phyloP scores from a whole-genome alignment of 768 basidiomycete species.

The Termitomyces sp. region DNA sequence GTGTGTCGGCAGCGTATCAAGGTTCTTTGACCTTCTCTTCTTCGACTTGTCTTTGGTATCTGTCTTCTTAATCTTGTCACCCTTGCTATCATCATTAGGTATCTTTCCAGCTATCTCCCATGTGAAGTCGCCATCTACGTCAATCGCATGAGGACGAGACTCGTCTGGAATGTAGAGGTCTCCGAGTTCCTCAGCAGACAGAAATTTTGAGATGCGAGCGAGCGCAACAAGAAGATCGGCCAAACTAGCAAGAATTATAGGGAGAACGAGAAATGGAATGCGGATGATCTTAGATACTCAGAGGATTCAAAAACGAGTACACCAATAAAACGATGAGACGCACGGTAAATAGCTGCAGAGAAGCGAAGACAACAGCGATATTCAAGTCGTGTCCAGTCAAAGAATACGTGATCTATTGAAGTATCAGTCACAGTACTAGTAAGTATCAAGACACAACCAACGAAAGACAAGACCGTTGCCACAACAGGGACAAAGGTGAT shows the following conservation, averaged over 20 bases:
- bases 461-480: constrained; percentile 46
- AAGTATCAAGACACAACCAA: constrained; percentile 20
- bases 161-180: constrained; percentile 40
- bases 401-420: constrained; percentile 52
- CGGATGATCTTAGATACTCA: constrained; percentile 50
- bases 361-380: constrained; percentile 49
- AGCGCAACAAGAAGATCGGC: constrained; percentile 48
- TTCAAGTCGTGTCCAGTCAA: constrained; percentile 49
- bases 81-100: constrained; percentile 8
- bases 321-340: constrained; percentile 6
- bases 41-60: constrained; percentile 11
- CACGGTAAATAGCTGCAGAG: constrained; percentile 56
- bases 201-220: constrained; percentile 39
- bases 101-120: constrained; percentile 37
- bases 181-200: constrained; percentile 49
- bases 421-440: neutral
- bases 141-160: constrained; percentile 31
- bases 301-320: neutral
- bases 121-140: constrained; percentile 43
- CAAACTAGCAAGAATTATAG: constrained; percentile 42
- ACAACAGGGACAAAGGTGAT: constrained; percentile 48
- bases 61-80: constrained; percentile 11
- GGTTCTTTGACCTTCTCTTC: constrained; percentile 5
- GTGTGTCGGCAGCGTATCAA: constrained; percentile 17
- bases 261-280: constrained; percentile 51